Evolutionary conservation across 2,329 filamentous ascomycete genomes (phyloP).

Genomic region (Pseudogymnoascus sp.): DNA sequence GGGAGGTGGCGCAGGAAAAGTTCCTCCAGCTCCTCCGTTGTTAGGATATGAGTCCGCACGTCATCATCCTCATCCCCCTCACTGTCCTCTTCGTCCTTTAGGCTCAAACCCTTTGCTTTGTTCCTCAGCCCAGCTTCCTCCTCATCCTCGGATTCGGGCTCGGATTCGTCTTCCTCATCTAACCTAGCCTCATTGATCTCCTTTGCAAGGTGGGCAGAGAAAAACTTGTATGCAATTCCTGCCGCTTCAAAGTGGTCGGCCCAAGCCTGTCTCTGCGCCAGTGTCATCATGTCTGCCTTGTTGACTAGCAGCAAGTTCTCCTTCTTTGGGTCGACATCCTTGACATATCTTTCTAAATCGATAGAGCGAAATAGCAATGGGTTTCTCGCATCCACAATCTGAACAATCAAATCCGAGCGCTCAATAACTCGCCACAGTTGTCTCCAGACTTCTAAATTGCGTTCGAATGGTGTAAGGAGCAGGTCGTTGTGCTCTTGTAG

Average conservation of each 20-base stretch:
- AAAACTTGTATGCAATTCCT: constrained; percentile 87
- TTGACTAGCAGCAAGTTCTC: constrained; percentile 90
- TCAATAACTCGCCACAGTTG: constrained; percentile 98
- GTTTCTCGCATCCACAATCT: constrained; percentile 96
- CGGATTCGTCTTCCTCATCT: constrained; percentile 33
- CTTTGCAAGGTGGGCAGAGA: constrained; percentile 87
- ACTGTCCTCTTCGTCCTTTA: constrained; percentile 28
- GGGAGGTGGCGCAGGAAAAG: constrained; percentile 75
- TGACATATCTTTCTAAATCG: constrained; percentile 88
- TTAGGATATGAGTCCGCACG: constrained; percentile 66
- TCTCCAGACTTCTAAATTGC: constrained; percentile 95
- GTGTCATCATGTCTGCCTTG: constrained; percentile 98
- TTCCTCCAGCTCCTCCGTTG: constrained; percentile 83
- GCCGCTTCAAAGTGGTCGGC: constrained; percentile 75
- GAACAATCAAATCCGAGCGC: constrained; percentile 86
- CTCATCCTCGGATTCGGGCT: constrained; percentile 32
- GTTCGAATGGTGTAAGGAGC: constrained; percentile 95
- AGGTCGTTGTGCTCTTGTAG: constrained; percentile 89
- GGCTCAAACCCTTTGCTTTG: constrained; percentile 29
- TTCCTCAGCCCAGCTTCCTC: constrained; percentile 34
- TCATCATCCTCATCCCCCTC: constrained; percentile 26
- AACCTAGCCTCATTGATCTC: constrained; percentile 71
- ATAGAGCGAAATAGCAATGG: constrained; percentile 89
- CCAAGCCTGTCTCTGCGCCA: constrained; percentile 73
- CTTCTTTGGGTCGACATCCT: constrained; percentile 81